Percentiles rank a stretch among this genome's conserved stretches.
These are phyloP conservation scores for Gossypioides kirkii DNA, from an alignment of 345 rosid genomes.

Conservation along the genomic window DNA sequence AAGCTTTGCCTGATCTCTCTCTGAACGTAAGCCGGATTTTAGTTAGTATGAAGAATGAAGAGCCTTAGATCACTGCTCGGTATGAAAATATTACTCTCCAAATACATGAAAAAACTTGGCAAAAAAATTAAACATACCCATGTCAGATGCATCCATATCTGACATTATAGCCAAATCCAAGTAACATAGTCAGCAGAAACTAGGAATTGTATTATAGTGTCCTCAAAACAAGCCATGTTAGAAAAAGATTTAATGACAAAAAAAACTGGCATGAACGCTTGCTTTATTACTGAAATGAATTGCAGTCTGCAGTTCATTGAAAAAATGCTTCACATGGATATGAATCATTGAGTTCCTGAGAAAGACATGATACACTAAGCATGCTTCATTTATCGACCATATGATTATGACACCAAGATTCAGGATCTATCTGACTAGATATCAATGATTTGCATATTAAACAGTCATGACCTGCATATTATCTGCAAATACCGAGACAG, in stretches of 20 bases:
- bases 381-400: slow-evolving; percentile 9
- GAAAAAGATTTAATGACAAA: background rate
- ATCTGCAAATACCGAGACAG: slow-evolving; percentile 22
- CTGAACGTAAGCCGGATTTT: too few species aligned
- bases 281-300: background rate
- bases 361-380: background rate
- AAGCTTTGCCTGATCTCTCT: too few species aligned
- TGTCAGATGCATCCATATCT: background rate
- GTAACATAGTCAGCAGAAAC: background rate
- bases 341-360: slow-evolving; percentile 9
- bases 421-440: slow-evolving; percentile 5
- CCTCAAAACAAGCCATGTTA: background rate
- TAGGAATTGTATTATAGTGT: background rate
- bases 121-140: too few species aligned
- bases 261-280: background rate
- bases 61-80: too few species aligned
- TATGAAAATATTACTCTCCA: too few species aligned
- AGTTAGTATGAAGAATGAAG: too few species aligned
- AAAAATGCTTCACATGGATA: background rate
- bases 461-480: background rate
- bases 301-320: background rate
- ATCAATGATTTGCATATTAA: slow-evolving; percentile 4
- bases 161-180: background rate
- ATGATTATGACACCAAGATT: background rate
- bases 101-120: too few species aligned